These are phyloP conservation scores for Elongisporangium undulatum DNA, from an alignment of 352 stramenopile species.

Conservation along the genomic window DNA sequence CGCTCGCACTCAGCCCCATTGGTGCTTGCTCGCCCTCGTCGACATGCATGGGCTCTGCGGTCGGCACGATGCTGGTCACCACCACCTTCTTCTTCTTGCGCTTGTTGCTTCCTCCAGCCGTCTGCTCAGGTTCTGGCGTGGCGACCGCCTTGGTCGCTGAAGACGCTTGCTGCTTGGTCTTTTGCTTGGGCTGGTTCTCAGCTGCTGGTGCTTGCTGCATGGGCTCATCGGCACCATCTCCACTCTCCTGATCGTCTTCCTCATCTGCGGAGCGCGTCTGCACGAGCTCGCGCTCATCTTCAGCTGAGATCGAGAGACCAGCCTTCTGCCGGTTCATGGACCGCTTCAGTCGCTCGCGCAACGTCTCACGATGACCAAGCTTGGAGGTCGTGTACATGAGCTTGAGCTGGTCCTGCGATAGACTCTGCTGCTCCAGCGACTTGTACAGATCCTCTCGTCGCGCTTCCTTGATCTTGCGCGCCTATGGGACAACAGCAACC, in stretches of 20 bases:
- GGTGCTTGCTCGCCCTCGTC: neutral
- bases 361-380: slow-evolving; percentile 79
- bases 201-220: slow-evolving; percentile 10
- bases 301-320: slow-evolving; percentile 46
- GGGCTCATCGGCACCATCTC: slow-evolving; percentile 13
- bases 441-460: slow-evolving; percentile 73
- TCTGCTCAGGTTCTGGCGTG: slow-evolving; percentile 9
- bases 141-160: neutral
- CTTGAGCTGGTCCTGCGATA: slow-evolving; percentile 60
- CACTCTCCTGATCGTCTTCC: slow-evolving; percentile 11
- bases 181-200: slow-evolving; percentile 20
- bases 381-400: slow-evolving; percentile 75
- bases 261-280: slow-evolving; percentile 19
- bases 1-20: neutral
- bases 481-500: slow-evolving; percentile 9
- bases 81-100: slow-evolving; percentile 22
- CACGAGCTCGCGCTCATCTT: slow-evolving; percentile 52
- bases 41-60: neutral
- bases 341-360: slow-evolving; percentile 71
- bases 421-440: slow-evolving; percentile 55
- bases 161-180: slow-evolving; percentile 18
- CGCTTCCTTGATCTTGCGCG: slow-evolving; percentile 74
- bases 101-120: slow-evolving; percentile 18
- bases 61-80: slow-evolving; percentile 2
- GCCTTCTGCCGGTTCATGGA: slow-evolving; percentile 76